A percentile compares a stretch with the other conserved stretches of the same genome.
phyloP scores from a whole-genome alignment of 2,329 filamentous ascomycete species.

The Exophiala spinifera region DNA sequence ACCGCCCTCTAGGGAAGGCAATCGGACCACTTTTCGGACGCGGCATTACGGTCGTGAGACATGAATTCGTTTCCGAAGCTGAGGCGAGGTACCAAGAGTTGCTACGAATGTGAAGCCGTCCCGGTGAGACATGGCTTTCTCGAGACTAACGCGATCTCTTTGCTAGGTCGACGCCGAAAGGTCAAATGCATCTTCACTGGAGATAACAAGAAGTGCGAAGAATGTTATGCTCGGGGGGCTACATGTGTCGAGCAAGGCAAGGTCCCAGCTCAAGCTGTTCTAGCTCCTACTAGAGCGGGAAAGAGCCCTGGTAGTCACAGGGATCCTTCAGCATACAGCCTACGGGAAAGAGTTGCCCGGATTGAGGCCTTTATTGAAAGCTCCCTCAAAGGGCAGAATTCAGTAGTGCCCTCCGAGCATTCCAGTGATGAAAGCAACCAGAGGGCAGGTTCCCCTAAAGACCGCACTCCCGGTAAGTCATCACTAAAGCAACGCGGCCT shows the following conservation, averaged over 20 bases:
- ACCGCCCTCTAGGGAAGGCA: no score
- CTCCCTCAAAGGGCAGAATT: neutral
- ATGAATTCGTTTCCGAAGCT: neutral
- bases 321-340: slow-evolving; percentile 1
- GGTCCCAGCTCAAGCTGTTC: neutral
- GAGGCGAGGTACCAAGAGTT: slow-evolving; percentile 3
- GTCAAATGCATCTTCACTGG: neutral
- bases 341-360: slow-evolving; percentile 4
- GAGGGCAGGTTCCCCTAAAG: no score
- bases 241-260: slow-evolving; percentile 3
- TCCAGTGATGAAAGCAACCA: no score
- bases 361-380: slow-evolving; percentile 1
- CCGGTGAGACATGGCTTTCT: neutral
- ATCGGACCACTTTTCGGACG: no score
- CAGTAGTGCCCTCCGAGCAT: no score
- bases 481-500: no score
- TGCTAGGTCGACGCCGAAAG: slow-evolving; percentile 4
- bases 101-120: slow-evolving; percentile 2
- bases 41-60: no score
- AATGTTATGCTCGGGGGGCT: slow-evolving; percentile 4
- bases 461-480: no score
- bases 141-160: neutral
- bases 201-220: neutral
- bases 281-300: neutral
- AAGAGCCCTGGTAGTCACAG: neutral